Evolutionary conservation across 345 rosid genomes (phyloP).

Genomic region (Angophora floribunda): DNA sequence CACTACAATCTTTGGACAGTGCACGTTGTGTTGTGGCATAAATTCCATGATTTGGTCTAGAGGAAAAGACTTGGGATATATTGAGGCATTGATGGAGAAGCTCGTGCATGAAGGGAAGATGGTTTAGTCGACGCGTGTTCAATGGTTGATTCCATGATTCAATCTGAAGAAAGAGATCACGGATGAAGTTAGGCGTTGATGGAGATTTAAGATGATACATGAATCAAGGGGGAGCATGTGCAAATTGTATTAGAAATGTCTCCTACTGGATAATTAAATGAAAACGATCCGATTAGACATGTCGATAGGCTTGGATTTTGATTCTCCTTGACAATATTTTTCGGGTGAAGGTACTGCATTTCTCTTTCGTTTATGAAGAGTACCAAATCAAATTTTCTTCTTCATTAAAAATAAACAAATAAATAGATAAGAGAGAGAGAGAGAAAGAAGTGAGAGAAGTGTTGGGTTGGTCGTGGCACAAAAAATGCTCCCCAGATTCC

Average conservation of each 20-base stretch:
- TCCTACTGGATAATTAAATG: background rate
- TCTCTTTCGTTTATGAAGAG: background rate
- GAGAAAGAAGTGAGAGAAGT: background rate
- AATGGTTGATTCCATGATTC: background rate
- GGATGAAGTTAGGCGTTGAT: background rate
- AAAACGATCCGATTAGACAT: background rate
- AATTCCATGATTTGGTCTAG: background rate
- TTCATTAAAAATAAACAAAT: background rate
- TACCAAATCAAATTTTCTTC: background rate
- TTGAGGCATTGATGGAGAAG: background rate
- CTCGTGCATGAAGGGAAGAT: background rate
- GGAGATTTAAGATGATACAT: no score
- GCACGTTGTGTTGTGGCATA: background rate
- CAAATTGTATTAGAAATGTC: background rate
- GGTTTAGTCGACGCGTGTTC: background rate
- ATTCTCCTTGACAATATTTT: background rate
- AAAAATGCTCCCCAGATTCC: background rate
- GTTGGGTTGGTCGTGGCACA: background rate
- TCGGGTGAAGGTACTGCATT: background rate
- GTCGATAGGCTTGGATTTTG: rapidly evolving
- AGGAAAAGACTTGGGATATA: background rate
- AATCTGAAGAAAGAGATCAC: background rate
- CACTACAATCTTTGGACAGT: background rate
- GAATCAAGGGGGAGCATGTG: background rate
- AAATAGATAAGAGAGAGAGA: background rate